Evolutionary conservation across 495 filamentous ascomycete genomes (phyloP).

Genomic region (Zalerion maritima): DNA sequence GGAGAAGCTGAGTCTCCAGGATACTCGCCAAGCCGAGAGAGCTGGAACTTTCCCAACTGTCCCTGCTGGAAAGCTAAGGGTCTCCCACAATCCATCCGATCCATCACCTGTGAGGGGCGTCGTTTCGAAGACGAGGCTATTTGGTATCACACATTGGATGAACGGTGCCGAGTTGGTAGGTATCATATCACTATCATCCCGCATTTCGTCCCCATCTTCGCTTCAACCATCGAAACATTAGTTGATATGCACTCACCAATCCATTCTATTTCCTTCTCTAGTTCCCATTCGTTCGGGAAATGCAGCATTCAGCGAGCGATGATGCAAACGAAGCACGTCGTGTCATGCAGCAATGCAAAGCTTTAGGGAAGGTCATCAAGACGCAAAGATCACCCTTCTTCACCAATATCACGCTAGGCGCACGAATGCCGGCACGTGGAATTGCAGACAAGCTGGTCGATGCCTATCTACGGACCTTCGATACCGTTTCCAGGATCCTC

Average conservation of each 20-base stretch:
- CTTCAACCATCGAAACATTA: constrained; percentile 18
- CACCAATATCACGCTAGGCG: constrained; percentile 10
- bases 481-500: constrained; percentile 39
- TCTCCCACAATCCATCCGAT: constrained; percentile 10
- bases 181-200: constrained; percentile 3
- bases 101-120: constrained; percentile 25
- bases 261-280: too few species aligned
- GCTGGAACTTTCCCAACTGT: constrained; percentile 13
- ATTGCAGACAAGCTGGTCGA: constrained; percentile 35
- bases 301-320: constrained; percentile 22
- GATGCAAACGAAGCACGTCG: constrained; percentile 15
- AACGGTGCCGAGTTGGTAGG: constrained; percentile 27
- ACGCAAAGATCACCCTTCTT: constrained; percentile 21
- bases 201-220: background rate
- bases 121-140: constrained; percentile 37
- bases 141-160: constrained; percentile 45
- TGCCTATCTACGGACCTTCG: constrained; percentile 34
- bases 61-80: constrained; percentile 11
- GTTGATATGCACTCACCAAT: too few species aligned
- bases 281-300: constrained; percentile 19
- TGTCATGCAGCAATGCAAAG: constrained; percentile 29
- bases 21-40: constrained; percentile 5
- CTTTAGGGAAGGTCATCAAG: constrained; percentile 32
- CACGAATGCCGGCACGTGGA: constrained; percentile 28
- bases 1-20: constrained; percentile 4